phyloP scores from a whole-genome alignment of 2,329 filamentous ascomycete species.

The Aureobasidium sp. region DNA sequence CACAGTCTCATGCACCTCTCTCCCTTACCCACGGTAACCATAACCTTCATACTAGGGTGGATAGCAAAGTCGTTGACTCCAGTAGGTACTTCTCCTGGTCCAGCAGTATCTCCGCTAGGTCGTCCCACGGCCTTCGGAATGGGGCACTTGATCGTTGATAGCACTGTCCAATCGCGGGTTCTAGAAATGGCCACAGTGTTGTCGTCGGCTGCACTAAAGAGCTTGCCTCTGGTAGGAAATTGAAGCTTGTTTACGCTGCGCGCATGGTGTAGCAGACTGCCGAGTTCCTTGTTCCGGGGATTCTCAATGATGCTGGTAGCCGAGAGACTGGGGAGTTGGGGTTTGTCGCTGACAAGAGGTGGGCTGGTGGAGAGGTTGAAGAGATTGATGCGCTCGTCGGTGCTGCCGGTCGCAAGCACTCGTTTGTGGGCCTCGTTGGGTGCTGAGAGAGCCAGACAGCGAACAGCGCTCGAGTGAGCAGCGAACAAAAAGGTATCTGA shows the following conservation, averaged over 20 bases:
- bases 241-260: constrained; percentile 70
- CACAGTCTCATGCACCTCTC: constrained; percentile 89
- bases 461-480: constrained; percentile 82
- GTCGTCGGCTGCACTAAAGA: constrained; percentile 83
- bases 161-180: constrained; percentile 79
- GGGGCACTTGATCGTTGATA: constrained; percentile 84
- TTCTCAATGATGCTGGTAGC: constrained; percentile 75
- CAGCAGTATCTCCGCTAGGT: constrained; percentile 84
- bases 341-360: constrained; percentile 51
- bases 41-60: constrained; percentile 92
- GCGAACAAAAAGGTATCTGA: constrained; percentile 94
- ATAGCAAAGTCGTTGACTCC: constrained; percentile 94
- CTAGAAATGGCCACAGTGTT: constrained; percentile 83
- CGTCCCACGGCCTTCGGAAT: constrained; percentile 71
- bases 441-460: constrained; percentile 79
- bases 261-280: constrained; percentile 77
- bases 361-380: constrained; percentile 67
- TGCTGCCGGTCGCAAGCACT: constrained; percentile 82
- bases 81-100: constrained; percentile 69
- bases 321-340: constrained; percentile 53
- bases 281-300: constrained; percentile 78
- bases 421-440: constrained; percentile 62
- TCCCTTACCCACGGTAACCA: constrained; percentile 85
- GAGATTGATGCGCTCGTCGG: constrained; percentile 90
- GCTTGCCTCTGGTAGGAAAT: constrained; percentile 80